Evolutionary conservation across 768 basidiomycete genomes (phyloP).

Genomic region (Leucocoprinus sp.): DNA sequence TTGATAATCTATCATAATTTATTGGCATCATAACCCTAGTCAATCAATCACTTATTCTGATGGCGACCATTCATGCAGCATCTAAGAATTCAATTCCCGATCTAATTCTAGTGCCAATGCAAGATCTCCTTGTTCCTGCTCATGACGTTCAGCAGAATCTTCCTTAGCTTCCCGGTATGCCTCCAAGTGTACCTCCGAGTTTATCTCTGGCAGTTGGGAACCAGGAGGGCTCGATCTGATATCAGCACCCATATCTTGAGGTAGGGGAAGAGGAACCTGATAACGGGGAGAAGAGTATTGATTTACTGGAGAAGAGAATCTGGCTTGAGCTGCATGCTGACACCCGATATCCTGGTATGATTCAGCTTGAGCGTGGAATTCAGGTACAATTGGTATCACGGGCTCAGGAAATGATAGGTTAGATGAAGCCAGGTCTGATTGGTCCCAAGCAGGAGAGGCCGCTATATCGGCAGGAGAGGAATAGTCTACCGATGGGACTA

Average conservation of each 20-base stretch:
- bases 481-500: neutral
- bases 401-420: slow-evolving; percentile 28
- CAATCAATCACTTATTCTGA: too few relatives aligned
- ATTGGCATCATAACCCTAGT: too few relatives aligned
- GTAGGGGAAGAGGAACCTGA: slow-evolving; percentile 46
- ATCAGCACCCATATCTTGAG: slow-evolving; percentile 21
- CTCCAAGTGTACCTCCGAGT: slow-evolving; percentile 24
- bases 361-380: slow-evolving; percentile 3
- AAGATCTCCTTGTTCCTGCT: slow-evolving; percentile 35
- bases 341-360: slow-evolving; percentile 5
- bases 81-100: slow-evolving; percentile 39
- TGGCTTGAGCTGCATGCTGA: slow-evolving; percentile 1
- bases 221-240: slow-evolving; percentile 10
- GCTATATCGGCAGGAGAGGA: neutral
- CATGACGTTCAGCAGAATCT: slow-evolving; percentile 26
- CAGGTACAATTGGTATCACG: slow-evolving; percentile 14
- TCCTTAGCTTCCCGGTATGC: slow-evolving; percentile 30
- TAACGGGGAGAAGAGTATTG: slow-evolving; percentile 41
- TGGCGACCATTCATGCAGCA: too few relatives aligned
- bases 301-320: slow-evolving; percentile 17
- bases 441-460: slow-evolving; percentile 2
- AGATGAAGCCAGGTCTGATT: slow-evolving; percentile 9
- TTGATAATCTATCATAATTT: too few relatives aligned
- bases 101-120: slow-evolving; percentile 48
- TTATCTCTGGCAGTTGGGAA: slow-evolving; percentile 12